Percentiles rank a stretch among this genome's conserved stretches.
Evolutionary conservation across 108 stramenopile genomes (phyloP).

Genomic region (Fragilariopsis cylindrus): DNA sequence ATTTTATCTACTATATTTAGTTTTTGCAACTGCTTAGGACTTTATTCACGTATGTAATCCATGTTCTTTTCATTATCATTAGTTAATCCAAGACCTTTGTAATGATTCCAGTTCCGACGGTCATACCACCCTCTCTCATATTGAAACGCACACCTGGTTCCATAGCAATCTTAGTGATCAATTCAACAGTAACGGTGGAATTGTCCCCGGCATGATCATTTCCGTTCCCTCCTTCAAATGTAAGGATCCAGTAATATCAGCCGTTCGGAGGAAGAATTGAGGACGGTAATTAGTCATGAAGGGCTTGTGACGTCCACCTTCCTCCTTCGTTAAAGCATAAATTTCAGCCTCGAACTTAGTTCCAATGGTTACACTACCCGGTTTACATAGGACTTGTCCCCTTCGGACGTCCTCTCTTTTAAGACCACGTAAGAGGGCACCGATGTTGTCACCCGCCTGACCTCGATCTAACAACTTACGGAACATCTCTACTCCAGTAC

Average conservation of each 20-base stretch:
- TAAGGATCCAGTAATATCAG: slow-evolving; percentile 96
- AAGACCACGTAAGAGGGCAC: slow-evolving; percentile 93
- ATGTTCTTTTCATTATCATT: no score
- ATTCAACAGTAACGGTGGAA: slow-evolving; percentile 90
- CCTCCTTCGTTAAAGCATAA: slow-evolving; percentile 95
- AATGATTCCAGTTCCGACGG: slow-evolving; percentile 98
- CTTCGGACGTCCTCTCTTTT: slow-evolving; percentile 97
- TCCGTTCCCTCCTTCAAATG: slow-evolving; percentile 89
- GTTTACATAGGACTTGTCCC: slow-evolving; percentile 95
- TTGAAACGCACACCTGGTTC: slow-evolving; percentile 96
- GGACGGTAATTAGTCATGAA: slow-evolving; percentile 99
- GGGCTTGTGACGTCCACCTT: slow-evolving; percentile 99
- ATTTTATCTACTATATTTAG: no score
- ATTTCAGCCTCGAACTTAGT: slow-evolving; percentile 97
- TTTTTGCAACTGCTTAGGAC: no score
- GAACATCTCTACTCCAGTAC: slow-evolving; percentile 99
- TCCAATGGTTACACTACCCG: slow-evolving; percentile 76
- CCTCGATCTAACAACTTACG: slow-evolving; percentile 95
- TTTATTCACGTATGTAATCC: no score
- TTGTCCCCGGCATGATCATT: slow-evolving; percentile 99
- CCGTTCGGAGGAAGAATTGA: slow-evolving; percentile 99
- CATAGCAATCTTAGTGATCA: slow-evolving; percentile 92
- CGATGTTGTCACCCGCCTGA: slow-evolving; percentile 99
- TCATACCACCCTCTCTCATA: slow-evolving; percentile 98
- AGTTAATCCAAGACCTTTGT: slow-evolving; percentile 71